phyloP scores from a whole-genome alignment of 2,329 filamentous ascomycete genomes.

The Tolypocladium capitatum region DNA sequence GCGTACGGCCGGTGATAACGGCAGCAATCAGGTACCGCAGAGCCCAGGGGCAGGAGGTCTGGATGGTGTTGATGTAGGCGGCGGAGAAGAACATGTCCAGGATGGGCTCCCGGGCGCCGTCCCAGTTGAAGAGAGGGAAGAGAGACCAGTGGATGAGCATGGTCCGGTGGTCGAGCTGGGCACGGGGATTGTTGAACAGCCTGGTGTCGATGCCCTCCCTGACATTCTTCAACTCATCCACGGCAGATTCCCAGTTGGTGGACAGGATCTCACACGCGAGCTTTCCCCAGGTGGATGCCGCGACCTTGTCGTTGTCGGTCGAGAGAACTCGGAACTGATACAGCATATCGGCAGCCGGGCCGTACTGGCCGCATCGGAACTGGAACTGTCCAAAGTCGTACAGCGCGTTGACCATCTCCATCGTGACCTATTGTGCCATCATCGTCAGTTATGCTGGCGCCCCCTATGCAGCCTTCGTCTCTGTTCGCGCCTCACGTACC shows the following conservation, averaged over 20 bases:
- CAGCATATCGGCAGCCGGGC: conserved; percentile 75
- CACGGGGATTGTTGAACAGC: conserved; percentile 90
- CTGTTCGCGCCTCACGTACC: conserved; percentile 33
- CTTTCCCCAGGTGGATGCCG: conserved; percentile 94
- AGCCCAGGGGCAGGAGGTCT: conserved; percentile 94
- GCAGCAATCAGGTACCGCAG: conserved; percentile 86
- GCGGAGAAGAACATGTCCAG: conserved; percentile 96
- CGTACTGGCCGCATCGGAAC: conserved; percentile 94
- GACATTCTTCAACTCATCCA: conserved; percentile 83
- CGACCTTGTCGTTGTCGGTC: conserved; percentile 96
- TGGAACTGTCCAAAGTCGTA: conserved; percentile 96
- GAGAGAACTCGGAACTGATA: conserved; percentile 98
- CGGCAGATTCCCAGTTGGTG: conserved; percentile 85
- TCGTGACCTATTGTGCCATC: conserved; percentile 49
- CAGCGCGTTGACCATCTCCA: conserved; percentile 90
- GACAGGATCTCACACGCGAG: conserved; percentile 90
- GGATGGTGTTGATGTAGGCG: conserved; percentile 98
- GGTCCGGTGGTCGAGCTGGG: conserved; percentile 89
- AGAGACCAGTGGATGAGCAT: conserved; percentile 98
- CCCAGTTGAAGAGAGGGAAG: conserved; percentile 98
- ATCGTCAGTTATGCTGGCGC: not conserved
- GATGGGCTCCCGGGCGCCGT: conserved; percentile 75
- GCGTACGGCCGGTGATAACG: conserved; percentile 84
- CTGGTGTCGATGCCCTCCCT: conserved; percentile 87
- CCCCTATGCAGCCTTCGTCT: too few relatives aligned